Evolutionary conservation across 208 protist species (phyloP).

Genomic region (Leishmania braziliensis): DNA sequence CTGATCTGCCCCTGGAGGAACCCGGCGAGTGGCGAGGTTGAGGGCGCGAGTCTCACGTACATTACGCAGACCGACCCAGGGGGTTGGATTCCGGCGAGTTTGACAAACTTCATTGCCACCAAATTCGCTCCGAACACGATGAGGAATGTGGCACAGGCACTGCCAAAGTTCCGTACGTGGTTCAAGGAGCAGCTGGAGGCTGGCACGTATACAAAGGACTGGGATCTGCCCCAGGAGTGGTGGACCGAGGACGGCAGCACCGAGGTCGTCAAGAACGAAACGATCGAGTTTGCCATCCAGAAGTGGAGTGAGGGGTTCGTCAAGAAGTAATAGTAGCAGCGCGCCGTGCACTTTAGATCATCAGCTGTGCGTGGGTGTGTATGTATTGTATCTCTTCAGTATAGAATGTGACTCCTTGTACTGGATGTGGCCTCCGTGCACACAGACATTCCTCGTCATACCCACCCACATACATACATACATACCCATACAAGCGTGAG

Average conservation of each 20-base stretch:
- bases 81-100: slow-evolving; percentile 78
- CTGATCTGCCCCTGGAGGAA: slow-evolving; percentile 73
- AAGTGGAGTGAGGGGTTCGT: slow-evolving; percentile 44
- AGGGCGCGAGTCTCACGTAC: slow-evolving; percentile 75
- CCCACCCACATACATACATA: background rate
- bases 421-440: background rate
- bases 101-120: slow-evolving; percentile 82
- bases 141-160: slow-evolving; percentile 45
- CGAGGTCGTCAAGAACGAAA: slow-evolving; percentile 50
- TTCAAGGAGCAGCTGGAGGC: slow-evolving; percentile 55
- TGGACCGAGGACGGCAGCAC: slow-evolving; percentile 31
- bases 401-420: background rate
- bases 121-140: slow-evolving; percentile 85
- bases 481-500: background rate
- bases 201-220: slow-evolving; percentile 68
- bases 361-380: background rate
- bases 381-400: background rate
- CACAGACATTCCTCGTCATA: too few relatives aligned
- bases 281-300: slow-evolving; percentile 50
- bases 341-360: slow-evolving; percentile 5
- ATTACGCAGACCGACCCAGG: slow-evolving; percentile 82
- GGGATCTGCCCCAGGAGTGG: slow-evolving; percentile 48
- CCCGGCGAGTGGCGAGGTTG: slow-evolving; percentile 39
- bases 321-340: slow-evolving; percentile 20
- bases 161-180: slow-evolving; percentile 59